Percentiles rank a stretch among this genome's conserved stretches.
phyloP scores from a whole-genome alignment of 495 filamentous ascomycete species.

The Penicillium robsamsonii region DNA sequence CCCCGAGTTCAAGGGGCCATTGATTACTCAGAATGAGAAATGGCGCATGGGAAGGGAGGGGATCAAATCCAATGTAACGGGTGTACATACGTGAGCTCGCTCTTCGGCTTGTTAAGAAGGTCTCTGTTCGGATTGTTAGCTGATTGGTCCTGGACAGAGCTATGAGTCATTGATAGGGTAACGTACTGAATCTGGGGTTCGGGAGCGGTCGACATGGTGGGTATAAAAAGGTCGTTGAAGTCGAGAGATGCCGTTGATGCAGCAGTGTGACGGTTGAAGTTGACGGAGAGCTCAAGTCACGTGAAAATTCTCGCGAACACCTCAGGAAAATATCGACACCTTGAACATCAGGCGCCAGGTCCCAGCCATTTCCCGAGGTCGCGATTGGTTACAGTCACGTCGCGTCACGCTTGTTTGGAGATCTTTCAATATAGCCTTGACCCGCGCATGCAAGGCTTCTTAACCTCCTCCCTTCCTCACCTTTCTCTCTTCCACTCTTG shows the following conservation, averaged over 20 bases:
- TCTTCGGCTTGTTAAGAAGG: constrained; percentile 74
- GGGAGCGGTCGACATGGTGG: constrained; percentile 55
- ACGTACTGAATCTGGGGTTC: constrained; percentile 78
- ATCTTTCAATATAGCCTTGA: constrained; percentile 34
- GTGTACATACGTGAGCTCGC: constrained; percentile 70
- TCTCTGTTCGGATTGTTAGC: constrained; percentile 53
- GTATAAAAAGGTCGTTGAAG: not conserved
- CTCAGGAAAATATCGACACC: not conserved
- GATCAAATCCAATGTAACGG: not conserved
- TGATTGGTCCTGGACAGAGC: constrained; percentile 4
- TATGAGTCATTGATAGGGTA: constrained; percentile 24
- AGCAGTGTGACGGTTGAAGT: not conserved
- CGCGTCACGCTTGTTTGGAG: constrained; percentile 45
- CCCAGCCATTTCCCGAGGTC: constrained; percentile 14
- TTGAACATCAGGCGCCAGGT: not conserved
- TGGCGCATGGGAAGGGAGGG: not conserved
- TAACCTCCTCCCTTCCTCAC: constrained; percentile 20
- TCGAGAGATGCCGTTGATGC: constrained; percentile 2
- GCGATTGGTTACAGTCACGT: constrained; percentile 49
- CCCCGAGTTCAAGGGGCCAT: not conserved
- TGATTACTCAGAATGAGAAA: not conserved
- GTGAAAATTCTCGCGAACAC: not conserved
- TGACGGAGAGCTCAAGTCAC: constrained; percentile 6
- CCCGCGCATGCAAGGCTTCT: constrained; percentile 46
- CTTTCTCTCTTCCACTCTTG: constrained; percentile 26